phyloP scores from a whole-genome alignment of 345 rosid species.

The Salix dunnii region DNA sequence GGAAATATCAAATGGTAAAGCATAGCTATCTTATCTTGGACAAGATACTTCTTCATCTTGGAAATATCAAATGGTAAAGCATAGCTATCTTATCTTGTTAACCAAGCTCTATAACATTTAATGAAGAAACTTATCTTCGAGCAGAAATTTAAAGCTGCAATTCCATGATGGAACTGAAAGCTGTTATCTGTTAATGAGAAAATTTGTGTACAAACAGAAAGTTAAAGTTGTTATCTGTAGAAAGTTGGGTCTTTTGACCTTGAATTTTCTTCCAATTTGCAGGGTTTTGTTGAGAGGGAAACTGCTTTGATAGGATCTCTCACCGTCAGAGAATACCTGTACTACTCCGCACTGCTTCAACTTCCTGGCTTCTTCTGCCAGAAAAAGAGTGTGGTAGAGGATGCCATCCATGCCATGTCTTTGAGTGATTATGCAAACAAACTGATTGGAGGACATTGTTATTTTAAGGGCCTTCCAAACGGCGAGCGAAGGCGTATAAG shows the following conservation, averaged over 20 bases:
- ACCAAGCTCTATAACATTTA: background rate
- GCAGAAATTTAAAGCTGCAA: background rate
- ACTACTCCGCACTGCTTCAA: constrained; percentile 95
- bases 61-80: background rate
- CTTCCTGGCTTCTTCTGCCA: constrained; percentile 93
- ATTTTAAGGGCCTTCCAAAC: constrained; percentile 80
- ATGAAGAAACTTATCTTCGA: constrained; percentile 3
- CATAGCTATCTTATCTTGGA: background rate
- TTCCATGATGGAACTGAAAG: background rate
- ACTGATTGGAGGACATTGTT: constrained; percentile 93
- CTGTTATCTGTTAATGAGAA: background rate
- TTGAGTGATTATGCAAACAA: constrained; percentile 85
- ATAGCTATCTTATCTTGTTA: background rate
- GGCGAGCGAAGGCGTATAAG: constrained; percentile 98
- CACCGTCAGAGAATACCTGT: constrained; percentile 83
- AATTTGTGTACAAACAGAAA: constrained; percentile 6
- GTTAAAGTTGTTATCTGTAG: background rate
- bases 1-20: background rate
- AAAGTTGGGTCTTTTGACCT: constrained; percentile 15
- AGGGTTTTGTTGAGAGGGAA: constrained; percentile 95
- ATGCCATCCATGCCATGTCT: constrained; percentile 97
- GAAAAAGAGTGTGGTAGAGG: constrained; percentile 90
- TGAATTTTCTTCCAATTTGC: constrained; percentile 19
- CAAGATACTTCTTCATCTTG: background rate
- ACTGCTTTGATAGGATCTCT: constrained; percentile 78